Evolutionary conservation across 176 grass and related monocot genomes (phyloP), one percentile per base, ranked within the genome.

Genomic region (Melocanna baccifera): DNA sequence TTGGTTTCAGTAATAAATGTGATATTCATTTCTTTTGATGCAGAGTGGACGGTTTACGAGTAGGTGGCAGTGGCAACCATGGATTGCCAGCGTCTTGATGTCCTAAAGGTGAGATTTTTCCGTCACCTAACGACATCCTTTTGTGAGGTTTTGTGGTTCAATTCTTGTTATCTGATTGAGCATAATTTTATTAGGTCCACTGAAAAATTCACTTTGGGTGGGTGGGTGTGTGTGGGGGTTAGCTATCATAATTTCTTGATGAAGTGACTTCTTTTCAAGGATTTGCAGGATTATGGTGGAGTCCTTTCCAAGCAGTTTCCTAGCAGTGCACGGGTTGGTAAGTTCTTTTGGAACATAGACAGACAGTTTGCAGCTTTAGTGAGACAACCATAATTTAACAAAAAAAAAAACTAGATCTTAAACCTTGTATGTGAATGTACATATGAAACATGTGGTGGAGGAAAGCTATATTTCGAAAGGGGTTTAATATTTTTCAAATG

Each of bases 41-140:
- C 75, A 99, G 96, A 94, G 86, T 99, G 96, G 96, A 91, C 91
- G 78, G 93, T 99, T 39, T 96, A 99, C 15, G 96, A 99, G 84
- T 93, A 99, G 83, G 96, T 99, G 45, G 91, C 93, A 0, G 51
- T 88, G 16, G 93, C 93, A 3, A 93, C 96, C 71, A 94, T 99
- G 91, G 96, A 99, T 90, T 99, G 96, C 71, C 93, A 96, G 73
- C 88, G 84, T 52, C 74, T 94, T n/a, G 89, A 99, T 71, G 86
- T 99, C 47, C 93, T 91, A 65, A 96, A 99, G 89, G 96, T 94
- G 85, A 45, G 61, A 6, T 22, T 84, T 40, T 64, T 59, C 14
- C 28, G 4, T 53, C 22, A 67, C 8, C 0, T 22, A 19, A 29
- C 1, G 9, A 5, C 50, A 78, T 9, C 6, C 72, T 68, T 14